Conservation (phyloP, 1,284 basidiomycete species). For the Ustilago lituana region DNA sequence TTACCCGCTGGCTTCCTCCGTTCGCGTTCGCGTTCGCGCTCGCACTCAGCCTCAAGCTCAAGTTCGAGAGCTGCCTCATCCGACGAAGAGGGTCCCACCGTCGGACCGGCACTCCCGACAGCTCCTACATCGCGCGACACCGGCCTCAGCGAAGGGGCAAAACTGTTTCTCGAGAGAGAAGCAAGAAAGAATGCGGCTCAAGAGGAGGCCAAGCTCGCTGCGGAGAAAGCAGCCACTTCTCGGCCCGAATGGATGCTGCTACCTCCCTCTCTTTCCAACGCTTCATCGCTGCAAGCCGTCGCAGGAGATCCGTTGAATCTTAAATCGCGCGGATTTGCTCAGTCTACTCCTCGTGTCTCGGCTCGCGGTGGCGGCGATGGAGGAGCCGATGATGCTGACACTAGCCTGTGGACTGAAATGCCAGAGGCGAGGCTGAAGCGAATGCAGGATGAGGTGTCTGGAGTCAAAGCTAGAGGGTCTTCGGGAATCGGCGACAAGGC, state of each 20-base stretch:
- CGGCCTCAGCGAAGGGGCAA: slow-evolving; percentile 22
- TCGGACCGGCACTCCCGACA: slow-evolving; percentile 26
- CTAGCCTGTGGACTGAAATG: slow-evolving; percentile 58
- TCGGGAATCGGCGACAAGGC: slow-evolving; percentile 6
- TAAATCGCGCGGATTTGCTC: slow-evolving; percentile 58
- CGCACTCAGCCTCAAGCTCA: too few relatives aligned
- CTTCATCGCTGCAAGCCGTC: slow-evolving; percentile 31
- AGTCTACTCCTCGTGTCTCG: slow-evolving; percentile 43
- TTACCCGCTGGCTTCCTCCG: slow-evolving; percentile 25
- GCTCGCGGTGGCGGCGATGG: slow-evolving; percentile 15
- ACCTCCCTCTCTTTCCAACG: slow-evolving; percentile 35
- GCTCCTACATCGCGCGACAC: background rate
- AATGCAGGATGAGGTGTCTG: slow-evolving; percentile 39
- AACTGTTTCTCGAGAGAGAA: slow-evolving; percentile 42
- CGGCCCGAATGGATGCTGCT: slow-evolving; percentile 55
- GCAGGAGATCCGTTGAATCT: slow-evolving; percentile 45
- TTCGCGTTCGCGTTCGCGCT: slow-evolving; percentile 24
- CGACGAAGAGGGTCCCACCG: slow-evolving; percentile 17
- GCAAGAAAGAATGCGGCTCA: slow-evolving; percentile 28
- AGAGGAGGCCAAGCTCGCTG: slow-evolving; percentile 22
- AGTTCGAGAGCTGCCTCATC: background rate
- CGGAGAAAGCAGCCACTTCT: slow-evolving; percentile 33
- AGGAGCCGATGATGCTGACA: slow-evolving; percentile 28
- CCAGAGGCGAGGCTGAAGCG: slow-evolving; percentile 48
- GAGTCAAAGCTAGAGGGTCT: slow-evolving; percentile 12